These are phyloP conservation scores for Mycena sanguinolenta DNA, from an alignment of 768 basidiomycete genomes.

Conservation along the genomic window DNA sequence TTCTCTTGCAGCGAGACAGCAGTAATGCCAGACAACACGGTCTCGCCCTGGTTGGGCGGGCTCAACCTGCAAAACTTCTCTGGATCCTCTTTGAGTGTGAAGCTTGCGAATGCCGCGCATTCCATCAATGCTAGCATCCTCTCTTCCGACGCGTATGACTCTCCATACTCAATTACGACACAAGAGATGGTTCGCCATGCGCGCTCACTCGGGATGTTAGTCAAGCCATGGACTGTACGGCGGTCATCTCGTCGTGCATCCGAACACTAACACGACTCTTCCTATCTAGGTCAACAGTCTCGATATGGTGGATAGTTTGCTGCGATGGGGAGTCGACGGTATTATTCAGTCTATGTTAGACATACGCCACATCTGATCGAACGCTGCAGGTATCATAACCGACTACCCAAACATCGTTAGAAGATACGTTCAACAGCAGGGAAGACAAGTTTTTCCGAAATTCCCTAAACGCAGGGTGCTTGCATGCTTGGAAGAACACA, in stretches of 20 bases:
- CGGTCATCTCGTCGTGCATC: neutral
- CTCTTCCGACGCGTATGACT: conserved; percentile 70
- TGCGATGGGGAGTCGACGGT: conserved; percentile 76
- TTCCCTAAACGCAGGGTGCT: conserved; percentile 73
- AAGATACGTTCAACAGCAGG: conserved; percentile 66
- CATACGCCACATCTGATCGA: no score
- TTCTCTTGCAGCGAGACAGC: conserved; percentile 52
- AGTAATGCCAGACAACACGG: conserved; percentile 54
- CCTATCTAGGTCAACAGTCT: conserved; percentile 68
- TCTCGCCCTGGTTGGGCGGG: conserved; percentile 80
- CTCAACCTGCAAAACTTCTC: conserved; percentile 73
- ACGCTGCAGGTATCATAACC: conserved; percentile 71
- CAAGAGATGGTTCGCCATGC: conserved; percentile 76
- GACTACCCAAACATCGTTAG: conserved; percentile 78
- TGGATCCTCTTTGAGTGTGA: conserved; percentile 68
- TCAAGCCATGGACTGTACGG: conserved; percentile 84
- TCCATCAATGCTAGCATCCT: conserved; percentile 75
- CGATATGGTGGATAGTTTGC: conserved; percentile 70
- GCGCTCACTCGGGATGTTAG: conserved; percentile 70
- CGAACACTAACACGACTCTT: neutral
- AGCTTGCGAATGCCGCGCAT: conserved; percentile 77
- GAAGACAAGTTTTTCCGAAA: conserved; percentile 65
- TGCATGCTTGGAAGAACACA: conserved; percentile 70
- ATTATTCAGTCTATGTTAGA: conserved; percentile 58
- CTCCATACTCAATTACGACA: conserved; percentile 66